Evolutionary conservation across 129 eudicot genomes (phyloP).

Genomic region (Pulicaria dysenterica): DNA sequence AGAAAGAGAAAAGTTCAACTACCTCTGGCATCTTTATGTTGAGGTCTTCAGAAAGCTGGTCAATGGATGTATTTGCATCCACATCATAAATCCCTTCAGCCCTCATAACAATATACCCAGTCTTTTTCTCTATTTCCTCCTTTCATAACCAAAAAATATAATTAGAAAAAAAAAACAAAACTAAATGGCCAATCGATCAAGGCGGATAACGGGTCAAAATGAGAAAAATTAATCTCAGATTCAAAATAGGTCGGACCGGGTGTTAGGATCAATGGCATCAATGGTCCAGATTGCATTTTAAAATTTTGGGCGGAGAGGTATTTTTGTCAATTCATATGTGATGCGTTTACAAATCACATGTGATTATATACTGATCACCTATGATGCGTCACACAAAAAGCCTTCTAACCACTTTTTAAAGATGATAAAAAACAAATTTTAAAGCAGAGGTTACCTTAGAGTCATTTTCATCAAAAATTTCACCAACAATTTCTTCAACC

Average conservation of each 20-base stretch:
- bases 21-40: conserved; percentile 96
- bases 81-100: conserved; percentile 93
- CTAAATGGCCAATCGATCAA: background rate
- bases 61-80: conserved; percentile 95
- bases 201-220: no score
- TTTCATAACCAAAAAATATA: conserved; percentile 24
- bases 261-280: no score
- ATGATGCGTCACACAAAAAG: no score
- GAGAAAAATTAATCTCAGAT: no score
- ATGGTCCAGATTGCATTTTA: no score
- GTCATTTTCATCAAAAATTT: conserved; percentile 96
- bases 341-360: no score
- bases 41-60: conserved; percentile 95
- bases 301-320: no score
- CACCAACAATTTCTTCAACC: conserved; percentile 99
- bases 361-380: no score
- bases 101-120: conserved; percentile 95
- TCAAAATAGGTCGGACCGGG: no score
- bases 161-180: conserved; percentile 4
- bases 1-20: conserved; percentile 11
- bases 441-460: conserved; percentile 64
- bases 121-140: conserved; percentile 97
- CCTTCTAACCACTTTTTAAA: background rate
- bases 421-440: background rate
- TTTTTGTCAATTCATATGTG: no score